phyloP scores from a whole-genome alignment of 2,329 filamentous ascomycete genomes.

The Lecanicillium sp. region DNA sequence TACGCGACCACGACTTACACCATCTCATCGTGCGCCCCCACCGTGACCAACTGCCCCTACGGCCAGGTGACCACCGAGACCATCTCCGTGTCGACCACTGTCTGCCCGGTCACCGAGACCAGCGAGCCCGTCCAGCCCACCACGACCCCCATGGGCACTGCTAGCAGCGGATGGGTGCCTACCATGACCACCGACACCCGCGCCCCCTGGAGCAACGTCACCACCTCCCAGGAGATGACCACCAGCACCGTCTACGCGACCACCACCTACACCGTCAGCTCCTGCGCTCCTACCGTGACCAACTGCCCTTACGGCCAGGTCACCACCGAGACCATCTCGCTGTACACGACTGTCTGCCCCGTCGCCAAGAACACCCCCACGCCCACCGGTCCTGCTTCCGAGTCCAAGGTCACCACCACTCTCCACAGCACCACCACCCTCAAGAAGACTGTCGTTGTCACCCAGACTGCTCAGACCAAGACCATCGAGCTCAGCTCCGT shows the following conservation, averaged over 20 bases:
- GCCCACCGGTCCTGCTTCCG: neutral
- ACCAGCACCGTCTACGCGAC: constrained; percentile 15
- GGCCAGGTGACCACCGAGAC: constrained; percentile 15
- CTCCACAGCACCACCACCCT: constrained; percentile 4
- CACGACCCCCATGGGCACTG: too few species aligned
- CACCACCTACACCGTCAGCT: constrained; percentile 16
- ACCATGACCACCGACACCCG: too few species aligned
- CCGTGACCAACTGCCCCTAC: constrained; percentile 16
- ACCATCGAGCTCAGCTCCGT: neutral
- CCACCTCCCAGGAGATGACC: neutral
- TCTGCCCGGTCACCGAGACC: constrained; percentile 12
- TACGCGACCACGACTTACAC: constrained; percentile 17
- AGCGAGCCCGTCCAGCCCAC: neutral
- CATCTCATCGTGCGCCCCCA: constrained; percentile 16
- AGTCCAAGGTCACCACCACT: neutral
- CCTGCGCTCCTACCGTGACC: constrained; percentile 15
- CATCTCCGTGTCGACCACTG: constrained; percentile 3
- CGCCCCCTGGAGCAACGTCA: neutral
- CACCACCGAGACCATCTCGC: constrained; percentile 8
- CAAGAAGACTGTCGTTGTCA: constrained; percentile 4
- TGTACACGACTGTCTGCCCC: constrained; percentile 7
- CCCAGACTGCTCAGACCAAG: neutral
- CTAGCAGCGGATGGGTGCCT: too few species aligned
- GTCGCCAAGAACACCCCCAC: neutral
- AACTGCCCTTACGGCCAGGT: constrained; percentile 17